Evolutionary conservation across 352 stramenopile genomes (phyloP).

Genomic region (Pseudoperonospora humuli): DNA sequence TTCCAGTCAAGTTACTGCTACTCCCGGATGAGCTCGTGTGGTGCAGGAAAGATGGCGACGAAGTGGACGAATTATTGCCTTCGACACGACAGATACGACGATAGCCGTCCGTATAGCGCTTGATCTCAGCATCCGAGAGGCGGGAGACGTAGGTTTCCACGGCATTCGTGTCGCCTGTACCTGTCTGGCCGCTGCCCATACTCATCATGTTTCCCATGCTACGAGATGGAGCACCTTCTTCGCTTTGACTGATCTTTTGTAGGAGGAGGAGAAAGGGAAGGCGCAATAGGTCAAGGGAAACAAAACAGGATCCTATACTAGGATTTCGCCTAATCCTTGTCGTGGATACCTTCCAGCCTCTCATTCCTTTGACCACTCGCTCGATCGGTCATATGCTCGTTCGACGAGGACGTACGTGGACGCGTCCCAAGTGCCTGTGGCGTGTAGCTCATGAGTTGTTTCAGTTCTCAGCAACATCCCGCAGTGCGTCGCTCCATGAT

Average conservation of each 20-base stretch:
- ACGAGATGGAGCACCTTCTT: neutral
- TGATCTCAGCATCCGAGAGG: constrained; percentile 47
- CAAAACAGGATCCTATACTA: neutral
- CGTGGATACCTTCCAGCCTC: constrained; percentile 19
- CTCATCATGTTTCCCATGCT: constrained; percentile 68
- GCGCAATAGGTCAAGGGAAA: constrained; percentile 4
- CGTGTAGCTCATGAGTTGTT: constrained; percentile 8
- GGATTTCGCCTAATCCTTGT: neutral
- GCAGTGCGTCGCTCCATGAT: neutral
- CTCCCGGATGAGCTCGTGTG: constrained; percentile 14
- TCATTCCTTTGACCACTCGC: constrained; percentile 10
- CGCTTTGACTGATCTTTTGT: constrained; percentile 16
- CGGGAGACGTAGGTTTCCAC: constrained; percentile 47
- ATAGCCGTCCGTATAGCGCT: constrained; percentile 65
- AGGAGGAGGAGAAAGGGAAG: constrained; percentile 9
- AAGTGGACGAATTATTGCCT: constrained; percentile 1
- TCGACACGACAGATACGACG: constrained; percentile 62
- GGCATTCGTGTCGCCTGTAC: constrained; percentile 5
- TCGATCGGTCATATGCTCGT: constrained; percentile 12
- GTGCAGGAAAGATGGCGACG: constrained; percentile 7
- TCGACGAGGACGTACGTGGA: constrained; percentile 10
- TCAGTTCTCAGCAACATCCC: neutral
- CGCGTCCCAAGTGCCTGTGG: constrained; percentile 10
- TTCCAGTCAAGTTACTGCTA: constrained; percentile 12
- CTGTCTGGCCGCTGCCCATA: constrained; percentile 27